Evolutionary conservation across 371 early-diverging fungal genomes (phyloP).

Genomic region (Neoconidiobolus thromboides): DNA sequence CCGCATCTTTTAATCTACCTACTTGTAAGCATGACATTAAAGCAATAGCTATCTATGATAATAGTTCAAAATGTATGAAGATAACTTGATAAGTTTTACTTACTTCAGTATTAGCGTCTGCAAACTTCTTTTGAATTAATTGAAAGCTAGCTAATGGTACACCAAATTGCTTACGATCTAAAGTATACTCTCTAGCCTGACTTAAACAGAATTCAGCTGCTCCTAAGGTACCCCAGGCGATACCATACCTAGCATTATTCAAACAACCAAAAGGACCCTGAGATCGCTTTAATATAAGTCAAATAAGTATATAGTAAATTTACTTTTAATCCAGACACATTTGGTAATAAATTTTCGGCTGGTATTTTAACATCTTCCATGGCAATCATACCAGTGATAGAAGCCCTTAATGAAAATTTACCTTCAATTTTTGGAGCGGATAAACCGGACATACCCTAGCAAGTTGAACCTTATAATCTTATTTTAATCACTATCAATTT

Average conservation of each 20-base stretch:
- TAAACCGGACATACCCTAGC: constrained; percentile 63
- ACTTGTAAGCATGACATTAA: constrained; percentile 83
- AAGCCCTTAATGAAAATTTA: constrained; percentile 88
- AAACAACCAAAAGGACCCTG: constrained; percentile 92
- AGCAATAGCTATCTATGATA: constrained; percentile 55
- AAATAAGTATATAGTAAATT: neutral
- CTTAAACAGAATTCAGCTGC: constrained; percentile 86
- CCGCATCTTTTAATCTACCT: constrained; percentile 82
- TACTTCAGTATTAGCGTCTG: constrained; percentile 82
- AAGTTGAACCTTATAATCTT: neutral
- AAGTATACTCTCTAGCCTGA: constrained; percentile 75
- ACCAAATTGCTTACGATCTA: constrained; percentile 77
- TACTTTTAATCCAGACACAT: constrained; percentile 66
- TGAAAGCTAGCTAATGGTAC: constrained; percentile 89
- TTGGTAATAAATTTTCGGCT: constrained; percentile 69
- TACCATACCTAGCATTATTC: constrained; percentile 95
- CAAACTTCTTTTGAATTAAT: constrained; percentile 91
- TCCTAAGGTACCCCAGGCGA: constrained; percentile 94
- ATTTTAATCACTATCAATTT: neutral
- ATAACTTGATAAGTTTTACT: neutral
- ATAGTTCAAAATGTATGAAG: neutral
- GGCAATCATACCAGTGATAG: constrained; percentile 94
- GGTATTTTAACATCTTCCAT: constrained; percentile 95
- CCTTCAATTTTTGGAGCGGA: constrained; percentile 80
- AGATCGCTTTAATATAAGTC: neutral